phyloP scores from a whole-genome alignment of 371 early-diverging fungal genomes.

The Lichtheimia ornata region DNA sequence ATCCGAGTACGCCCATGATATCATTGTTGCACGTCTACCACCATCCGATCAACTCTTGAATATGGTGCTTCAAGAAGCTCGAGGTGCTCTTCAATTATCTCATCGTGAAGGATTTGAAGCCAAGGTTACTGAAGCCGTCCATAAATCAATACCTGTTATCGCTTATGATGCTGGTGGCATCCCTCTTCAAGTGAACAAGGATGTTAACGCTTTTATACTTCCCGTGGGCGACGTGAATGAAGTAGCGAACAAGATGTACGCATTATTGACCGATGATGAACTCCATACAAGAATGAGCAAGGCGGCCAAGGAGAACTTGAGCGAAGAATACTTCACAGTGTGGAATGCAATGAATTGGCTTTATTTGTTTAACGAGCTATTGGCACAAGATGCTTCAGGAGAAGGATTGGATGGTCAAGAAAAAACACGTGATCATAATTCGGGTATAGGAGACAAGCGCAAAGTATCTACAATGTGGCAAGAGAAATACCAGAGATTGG shows the following conservation, averaged over 20 bases:
- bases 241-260: constrained; percentile 60
- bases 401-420: constrained; percentile 11
- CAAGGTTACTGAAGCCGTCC: constrained; percentile 85
- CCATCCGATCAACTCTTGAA: constrained; percentile 84
- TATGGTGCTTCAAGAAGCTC: constrained; percentile 66
- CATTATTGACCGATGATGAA: constrained; percentile 50
- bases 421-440: constrained; percentile 13
- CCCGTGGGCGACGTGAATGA: constrained; percentile 60
- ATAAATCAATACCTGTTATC: constrained; percentile 58
- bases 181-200: constrained; percentile 77
- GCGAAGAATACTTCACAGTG: constrained; percentile 72
- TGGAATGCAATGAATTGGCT: constrained; percentile 74
- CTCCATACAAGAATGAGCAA: constrained; percentile 44
- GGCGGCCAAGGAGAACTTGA: constrained; percentile 44
- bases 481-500: constrained; percentile 22
- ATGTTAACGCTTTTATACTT: constrained; percentile 67
- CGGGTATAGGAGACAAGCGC: constrained; percentile 24
- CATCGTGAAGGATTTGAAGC: constrained; percentile 88
- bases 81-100: constrained; percentile 79
- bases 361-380: constrained; percentile 52
- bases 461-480: constrained; percentile 39
- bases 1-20: constrained; percentile 50
- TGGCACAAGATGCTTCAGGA: no score
- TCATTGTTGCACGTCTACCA: constrained; percentile 70
- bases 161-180: constrained; percentile 77